These are phyloP conservation scores for Boletellus ananas DNA, from an alignment of 768 basidiomycete genomes.

Conservation along the genomic window DNA sequence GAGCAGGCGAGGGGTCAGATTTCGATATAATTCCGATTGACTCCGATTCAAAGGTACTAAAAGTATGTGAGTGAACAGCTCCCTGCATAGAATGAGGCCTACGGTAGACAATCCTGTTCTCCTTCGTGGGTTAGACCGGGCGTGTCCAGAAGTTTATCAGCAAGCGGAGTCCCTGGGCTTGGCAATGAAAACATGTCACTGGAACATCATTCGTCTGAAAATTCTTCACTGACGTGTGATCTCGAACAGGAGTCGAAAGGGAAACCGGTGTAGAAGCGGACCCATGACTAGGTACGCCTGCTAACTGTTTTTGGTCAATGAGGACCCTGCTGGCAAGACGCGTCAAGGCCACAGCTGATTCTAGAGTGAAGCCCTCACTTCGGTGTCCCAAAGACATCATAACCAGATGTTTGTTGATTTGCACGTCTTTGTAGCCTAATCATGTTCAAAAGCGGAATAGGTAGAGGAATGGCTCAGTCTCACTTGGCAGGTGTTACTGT, in stretches of 20 bases:
- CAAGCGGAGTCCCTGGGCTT: slow-evolving; percentile 5
- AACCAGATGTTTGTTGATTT: background rate
- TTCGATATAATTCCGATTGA: background rate
- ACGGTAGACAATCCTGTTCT: slow-evolving; percentile 20
- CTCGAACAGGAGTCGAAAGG: background rate
- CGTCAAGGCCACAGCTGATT: background rate
- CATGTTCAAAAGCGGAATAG: background rate
- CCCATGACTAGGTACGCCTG: background rate
- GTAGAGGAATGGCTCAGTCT: background rate
- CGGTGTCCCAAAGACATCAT: slow-evolving; percentile 9
- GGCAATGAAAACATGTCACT: slow-evolving; percentile 1
- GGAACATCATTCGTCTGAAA: background rate
- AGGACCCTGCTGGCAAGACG: background rate
- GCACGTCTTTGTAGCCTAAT: slow-evolving; percentile 8
- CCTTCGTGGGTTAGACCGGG: slow-evolving; percentile 2
- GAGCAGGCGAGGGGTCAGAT: background rate
- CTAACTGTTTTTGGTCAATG: background rate
- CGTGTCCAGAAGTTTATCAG: background rate
- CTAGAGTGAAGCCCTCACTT: background rate
- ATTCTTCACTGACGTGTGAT: slow-evolving; percentile 8
- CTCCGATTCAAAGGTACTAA: slow-evolving; percentile 17
- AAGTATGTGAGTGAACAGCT: background rate
- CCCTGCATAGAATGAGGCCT: background rate
- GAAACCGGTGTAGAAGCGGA: background rate
- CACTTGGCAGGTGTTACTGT: slow-evolving; percentile 19